A percentile compares a stretch with the other conserved stretches of the same genome.
Conservation (phyloP, 495 filamentous ascomycete genomes). For the Aspergillus biplanus region DNA sequence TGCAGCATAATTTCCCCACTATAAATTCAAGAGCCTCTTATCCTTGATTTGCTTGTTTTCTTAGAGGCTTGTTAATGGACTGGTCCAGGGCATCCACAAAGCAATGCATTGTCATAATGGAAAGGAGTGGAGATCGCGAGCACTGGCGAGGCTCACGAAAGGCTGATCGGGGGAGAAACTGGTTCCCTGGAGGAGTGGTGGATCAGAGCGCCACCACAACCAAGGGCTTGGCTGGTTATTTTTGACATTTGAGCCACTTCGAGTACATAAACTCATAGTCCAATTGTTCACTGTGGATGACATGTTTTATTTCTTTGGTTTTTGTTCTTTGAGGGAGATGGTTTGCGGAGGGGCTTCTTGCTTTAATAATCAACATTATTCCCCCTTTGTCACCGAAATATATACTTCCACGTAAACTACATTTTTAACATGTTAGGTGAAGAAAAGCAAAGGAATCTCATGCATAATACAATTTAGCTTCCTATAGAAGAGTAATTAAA, state of each 20-base stretch:
- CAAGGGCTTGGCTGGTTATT: constrained; percentile 17
- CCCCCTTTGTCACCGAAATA: too few relatives aligned
- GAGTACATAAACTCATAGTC: not conserved
- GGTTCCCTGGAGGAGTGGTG: constrained; percentile 5
- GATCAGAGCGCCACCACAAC: constrained; percentile 7
- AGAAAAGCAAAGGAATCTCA: too few relatives aligned
- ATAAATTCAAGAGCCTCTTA: not conserved
- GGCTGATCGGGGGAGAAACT: constrained; percentile 15
- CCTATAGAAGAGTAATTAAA: too few relatives aligned
- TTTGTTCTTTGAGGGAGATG: too few relatives aligned
- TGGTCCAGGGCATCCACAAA: constrained; percentile 1
- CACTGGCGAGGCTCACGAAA: constrained; percentile 5
- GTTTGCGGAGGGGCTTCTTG: too few relatives aligned
- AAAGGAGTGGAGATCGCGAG: not conserved
- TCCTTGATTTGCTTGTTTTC: too few relatives aligned
- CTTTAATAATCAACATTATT: too few relatives aligned
- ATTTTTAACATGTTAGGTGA: too few relatives aligned
- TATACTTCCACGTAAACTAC: too few relatives aligned
- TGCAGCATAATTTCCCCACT: not conserved
- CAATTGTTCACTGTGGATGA: not conserved
- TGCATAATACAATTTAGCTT: too few relatives aligned
- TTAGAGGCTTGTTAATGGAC: not conserved
- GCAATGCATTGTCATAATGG: not conserved
- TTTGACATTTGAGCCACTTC: not conserved
- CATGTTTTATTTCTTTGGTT: not conserved